Evolutionary conservation across 768 basidiomycete genomes (phyloP), one percentile per base, ranked within the genome.

Genomic region (Mycena haematopus): DNA sequence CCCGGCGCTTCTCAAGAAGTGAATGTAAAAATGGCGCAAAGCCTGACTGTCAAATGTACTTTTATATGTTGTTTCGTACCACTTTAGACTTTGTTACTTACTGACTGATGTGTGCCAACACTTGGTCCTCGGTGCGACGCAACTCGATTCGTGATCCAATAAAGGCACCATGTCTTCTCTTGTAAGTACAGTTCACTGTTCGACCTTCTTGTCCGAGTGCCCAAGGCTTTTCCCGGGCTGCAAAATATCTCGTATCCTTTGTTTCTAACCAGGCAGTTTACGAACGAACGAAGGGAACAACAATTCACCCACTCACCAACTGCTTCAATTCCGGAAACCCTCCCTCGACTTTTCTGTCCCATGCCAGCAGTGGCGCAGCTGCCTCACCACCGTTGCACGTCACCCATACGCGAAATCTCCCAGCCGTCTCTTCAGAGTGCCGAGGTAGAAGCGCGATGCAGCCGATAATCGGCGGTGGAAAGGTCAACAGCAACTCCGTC

Each of bases 391-490:
- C 5, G 65, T 64, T 14, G 74, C 78, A 25, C 9, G 79, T 83
- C 36, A 97, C 75, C 96, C 96, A 98, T 24, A 97, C 87, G 21
- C 96, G 86, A 75, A 98, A 98, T 46, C 95, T 82, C 44, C 96
- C 96, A 24, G 88, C 90, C 17, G 95, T 91, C 60, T 96, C 95
- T 19, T 92, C 89, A 21, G 85, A 72, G 69, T 87, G 91, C 56
- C 88, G 79, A 21, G 96, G 95, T 21, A 92, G 74, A 47, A 96
- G 77, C 13, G 87, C 84, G 56, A 96, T 86, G 47, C 82, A 81
- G 49, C 79, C 80, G 57, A 97, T 76, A 1, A 77, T 71, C 0
- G 94, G 94, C 27, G 92, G 86, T 13, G 94, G 91, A 74, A 98
- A 98, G 1, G 96, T 97, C 36, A 96, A 76, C 68, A 95, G 84